Conservation (phyloP, 345 rosid species). For the Lepidium africanum region DNA sequence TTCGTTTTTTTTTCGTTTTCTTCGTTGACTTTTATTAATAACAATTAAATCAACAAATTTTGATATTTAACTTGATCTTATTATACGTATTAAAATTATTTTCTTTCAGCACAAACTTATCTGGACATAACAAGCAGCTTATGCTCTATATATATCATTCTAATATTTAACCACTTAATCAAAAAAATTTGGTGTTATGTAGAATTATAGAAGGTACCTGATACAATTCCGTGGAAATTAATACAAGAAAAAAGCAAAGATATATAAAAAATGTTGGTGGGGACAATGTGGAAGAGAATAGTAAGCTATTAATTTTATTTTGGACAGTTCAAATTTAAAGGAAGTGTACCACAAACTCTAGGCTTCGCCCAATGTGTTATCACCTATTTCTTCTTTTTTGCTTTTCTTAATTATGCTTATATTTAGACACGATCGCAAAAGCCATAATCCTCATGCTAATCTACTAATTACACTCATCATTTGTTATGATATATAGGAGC, state of each 20-base stretch:
- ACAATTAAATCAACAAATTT: no score
- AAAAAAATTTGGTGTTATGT: not conserved
- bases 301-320: slow-evolving; percentile 13
- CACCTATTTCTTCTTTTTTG: not conserved
- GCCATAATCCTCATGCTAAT: not conserved
- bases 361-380: slow-evolving; percentile 34
- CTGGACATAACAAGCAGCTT: no score
- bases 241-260: not conserved
- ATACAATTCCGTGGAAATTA: not conserved
- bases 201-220: not conserved
- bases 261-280: slow-evolving; percentile 3
- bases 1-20: no score
- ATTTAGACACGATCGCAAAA: slow-evolving; percentile 9
- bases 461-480: slow-evolving; percentile 14
- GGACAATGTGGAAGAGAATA: slow-evolving; percentile 28
- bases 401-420: not conserved
- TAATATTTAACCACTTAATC: no score
- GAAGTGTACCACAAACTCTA: slow-evolving; percentile 30
- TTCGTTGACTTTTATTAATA: no score
- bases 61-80: no score
- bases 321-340: slow-evolving; percentile 18
- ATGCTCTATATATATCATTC: no score
- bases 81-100: no score
- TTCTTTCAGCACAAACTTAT: no score
- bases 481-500: slow-evolving; percentile 25